Evolutionary conservation across 73 alveolate species (phyloP).

Genomic region (Urostyla sp.): DNA sequence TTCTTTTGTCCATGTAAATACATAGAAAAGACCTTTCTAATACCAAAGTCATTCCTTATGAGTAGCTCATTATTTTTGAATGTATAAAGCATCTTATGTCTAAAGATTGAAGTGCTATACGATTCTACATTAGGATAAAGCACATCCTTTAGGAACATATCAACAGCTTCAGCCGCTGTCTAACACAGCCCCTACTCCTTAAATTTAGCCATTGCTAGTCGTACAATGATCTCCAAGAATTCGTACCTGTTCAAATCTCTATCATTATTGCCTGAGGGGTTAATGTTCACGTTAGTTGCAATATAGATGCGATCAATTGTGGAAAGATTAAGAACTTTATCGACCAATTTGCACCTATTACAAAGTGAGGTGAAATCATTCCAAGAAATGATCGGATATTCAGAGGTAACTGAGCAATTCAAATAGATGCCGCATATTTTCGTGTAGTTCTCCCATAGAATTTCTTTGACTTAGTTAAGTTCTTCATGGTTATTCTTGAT

Average conservation of each 20-base stretch:
- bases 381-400: constrained; percentile 66
- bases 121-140: constrained; percentile 57
- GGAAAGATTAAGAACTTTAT: constrained; percentile 53
- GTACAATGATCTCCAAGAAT: constrained; percentile 68
- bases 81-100: constrained; percentile 59
- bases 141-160: constrained; percentile 60
- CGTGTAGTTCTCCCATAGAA: constrained; percentile 33
- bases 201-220: constrained; percentile 69
- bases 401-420: constrained; percentile 19
- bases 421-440: constrained; percentile 37
- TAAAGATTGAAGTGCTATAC: constrained; percentile 35
- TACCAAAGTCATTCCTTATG: constrained; percentile 48
- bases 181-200: constrained; percentile 39
- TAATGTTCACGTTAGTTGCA: constrained; percentile 67
- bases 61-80: constrained; percentile 54
- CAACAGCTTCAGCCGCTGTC: constrained; percentile 55
- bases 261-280: constrained; percentile 42
- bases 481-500: constrained; percentile 57
- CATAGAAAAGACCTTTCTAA: constrained; percentile 23
- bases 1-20: constrained; percentile 49
- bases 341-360: constrained; percentile 69
- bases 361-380: constrained; percentile 60
- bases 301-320: constrained; percentile 70
- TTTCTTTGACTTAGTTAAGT: constrained; percentile 17
- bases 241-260: constrained; percentile 71